Base-by-base conservation (phyloP, 2,329 filamentous ascomycete species). In the Furcasterigmium furcatum region DNA sequence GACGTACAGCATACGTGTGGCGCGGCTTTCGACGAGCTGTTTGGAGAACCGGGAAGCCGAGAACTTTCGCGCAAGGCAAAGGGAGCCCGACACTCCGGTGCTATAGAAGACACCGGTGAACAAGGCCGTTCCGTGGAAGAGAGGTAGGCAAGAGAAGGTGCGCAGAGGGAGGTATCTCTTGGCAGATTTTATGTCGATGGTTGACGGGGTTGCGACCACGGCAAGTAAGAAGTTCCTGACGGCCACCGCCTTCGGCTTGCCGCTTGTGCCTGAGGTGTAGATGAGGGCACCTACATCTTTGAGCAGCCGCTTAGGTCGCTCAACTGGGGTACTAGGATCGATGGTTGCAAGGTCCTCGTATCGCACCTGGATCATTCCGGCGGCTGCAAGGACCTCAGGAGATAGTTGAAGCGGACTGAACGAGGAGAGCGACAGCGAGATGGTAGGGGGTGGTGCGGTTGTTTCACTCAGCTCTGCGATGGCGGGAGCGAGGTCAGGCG, bases 251-350 rank as follows among this genome's bases (percentile, higher is more conserved):
- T 91, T 91, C 13, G 87, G 86, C 52, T 88, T 64, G 3, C 87
- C 87, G 0, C 87, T 91, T 1, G 87, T 90, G 27, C 87, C 87
- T 51, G 82, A 80, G 1, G 87, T 91, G 61, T 88, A 91, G 54
- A 90, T 80, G 22, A 91, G 61, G 24, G 76, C 80, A 18, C 39
- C 39, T 14, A 41, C 39, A 12, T 41, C 39, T 14, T 41, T 41
- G 25, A 41, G 39, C 5, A 30, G 16, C 14, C 39, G 39, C 21
- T 41, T 41, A 4, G 39, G 39, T 6, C 39, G 24, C 14, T 29
- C 16, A 4, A 41, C 39, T 12, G 16, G 13, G 6, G 29, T 25
- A 25, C 20, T 19, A n/a, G n/a, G n/a, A 9, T n/a, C 30, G 25
- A 41, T 41, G 25, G 10, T 14, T 4, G 39, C 39, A 18, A 41